Base-by-base conservation (phyloP, 257 asterid genomes). In the Penstemon barbatus region DNA sequence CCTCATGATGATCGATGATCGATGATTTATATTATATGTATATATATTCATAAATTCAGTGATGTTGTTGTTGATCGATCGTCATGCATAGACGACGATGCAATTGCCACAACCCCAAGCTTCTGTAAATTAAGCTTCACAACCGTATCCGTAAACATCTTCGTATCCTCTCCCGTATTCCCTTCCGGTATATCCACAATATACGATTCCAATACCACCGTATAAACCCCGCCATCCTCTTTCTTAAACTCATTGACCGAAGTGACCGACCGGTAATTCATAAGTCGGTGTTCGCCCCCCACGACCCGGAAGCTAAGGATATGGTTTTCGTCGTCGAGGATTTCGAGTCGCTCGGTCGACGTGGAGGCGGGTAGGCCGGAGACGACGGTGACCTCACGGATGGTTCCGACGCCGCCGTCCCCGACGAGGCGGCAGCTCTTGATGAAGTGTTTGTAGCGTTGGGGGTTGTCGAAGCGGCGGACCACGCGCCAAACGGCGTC, bases 111-210 rank as follows among this genome's bases (percentile, higher is more conserved):
- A 19, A 77, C 77, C 10, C 79, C 85, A 68, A 84, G 89, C 70
- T 84, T 82, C 44, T 84, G 89, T 4, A 84, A 75, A 57, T 84
- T 84, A 70, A 84, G 65, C 58, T 84, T 84, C 37, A 84, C 89
- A 7, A 84, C 84, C 1, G 89, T 84, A 57, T 82, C 87, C 3
- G 89, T 84, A 52, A 82, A 84, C 89, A 84, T 79, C 55, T 78
- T 82, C 0, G 89, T 76, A 12, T 82, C 89, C 61, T 82, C 89
- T 1, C 75, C 78, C 3, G 89, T 82, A 48, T 84, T 84, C 58
- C 89, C 89, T 25, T 75, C 85, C 5, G 89, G 89, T 10, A 84
- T 82, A 62, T 84, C 89, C 55, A 84, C 89, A 13, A 82, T 71
- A 51, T 84, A 84, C 6, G 87, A 81, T 60, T 84, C 89, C 79